Evolutionary conservation across 768 basidiomycete genomes (phyloP).

Genomic region (Trichaptum fuscoviolaceum): DNA sequence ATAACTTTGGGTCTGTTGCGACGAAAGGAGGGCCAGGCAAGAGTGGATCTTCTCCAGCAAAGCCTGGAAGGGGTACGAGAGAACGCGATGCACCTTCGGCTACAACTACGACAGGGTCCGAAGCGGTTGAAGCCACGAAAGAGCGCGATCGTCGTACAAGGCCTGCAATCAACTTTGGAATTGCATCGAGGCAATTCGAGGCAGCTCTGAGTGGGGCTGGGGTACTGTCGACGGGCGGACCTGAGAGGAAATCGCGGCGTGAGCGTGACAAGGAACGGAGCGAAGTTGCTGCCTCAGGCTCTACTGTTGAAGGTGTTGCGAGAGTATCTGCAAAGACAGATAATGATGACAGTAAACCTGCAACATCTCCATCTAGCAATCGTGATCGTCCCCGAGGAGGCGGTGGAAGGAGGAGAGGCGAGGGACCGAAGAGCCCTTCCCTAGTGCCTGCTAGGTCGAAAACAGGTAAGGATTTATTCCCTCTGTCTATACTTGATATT

Average conservation of each 20-base stretch:
- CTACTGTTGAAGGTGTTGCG: background rate
- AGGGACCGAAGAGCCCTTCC: background rate
- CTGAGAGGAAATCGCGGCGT: conserved; percentile 29
- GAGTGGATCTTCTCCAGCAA: background rate
- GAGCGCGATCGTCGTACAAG: conserved; percentile 35
- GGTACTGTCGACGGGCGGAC: conserved; percentile 27
- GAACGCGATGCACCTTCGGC: background rate
- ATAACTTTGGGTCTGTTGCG: background rate
- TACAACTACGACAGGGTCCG: background rate
- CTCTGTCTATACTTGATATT: background rate
- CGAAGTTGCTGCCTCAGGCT: conserved; percentile 4
- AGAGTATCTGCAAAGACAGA: background rate
- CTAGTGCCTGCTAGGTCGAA: background rate
- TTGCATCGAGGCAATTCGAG: conserved; percentile 66
- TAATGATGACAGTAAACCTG: background rate
- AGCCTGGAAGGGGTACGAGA: background rate
- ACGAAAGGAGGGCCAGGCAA: conserved; percentile 8
- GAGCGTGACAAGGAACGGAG: conserved; percentile 28
- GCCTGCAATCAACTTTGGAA: conserved; percentile 45
- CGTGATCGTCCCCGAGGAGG: background rate
- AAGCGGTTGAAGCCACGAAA: background rate
- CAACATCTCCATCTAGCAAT: background rate
- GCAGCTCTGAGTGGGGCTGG: conserved; percentile 65
- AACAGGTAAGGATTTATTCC: background rate
- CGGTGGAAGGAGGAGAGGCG: background rate